These are phyloP conservation scores for Limnomonas spitsbergensis DNA, from an alignment of 139 green algal genomes.

Conservation along the genomic window DNA sequence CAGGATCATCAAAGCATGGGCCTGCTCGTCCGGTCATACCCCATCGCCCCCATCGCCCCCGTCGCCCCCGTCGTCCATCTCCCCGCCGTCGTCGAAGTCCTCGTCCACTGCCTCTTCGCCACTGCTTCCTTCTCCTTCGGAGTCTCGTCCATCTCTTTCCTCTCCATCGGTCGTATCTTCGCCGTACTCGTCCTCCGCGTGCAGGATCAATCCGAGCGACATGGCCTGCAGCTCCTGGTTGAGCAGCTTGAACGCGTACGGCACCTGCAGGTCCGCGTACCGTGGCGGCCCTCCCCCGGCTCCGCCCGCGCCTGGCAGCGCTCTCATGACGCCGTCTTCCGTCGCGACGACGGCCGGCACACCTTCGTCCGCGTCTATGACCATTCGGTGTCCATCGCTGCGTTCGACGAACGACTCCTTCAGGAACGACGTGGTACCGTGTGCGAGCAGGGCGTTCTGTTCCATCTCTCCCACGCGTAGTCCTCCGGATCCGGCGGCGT, in stretches of 20 bases:
- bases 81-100: no score
- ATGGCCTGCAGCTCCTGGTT: slow-evolving; percentile 27
- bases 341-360: background rate
- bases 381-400: slow-evolving; percentile 12
- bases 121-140: no score
- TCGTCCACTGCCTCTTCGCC: no score
- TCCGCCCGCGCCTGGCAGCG: no score
- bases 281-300: background rate
- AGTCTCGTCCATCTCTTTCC: no score
- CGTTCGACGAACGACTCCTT: slow-evolving; percentile 23
- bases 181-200: no score
- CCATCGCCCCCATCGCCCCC: no score
- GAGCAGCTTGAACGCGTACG: slow-evolving; percentile 37
- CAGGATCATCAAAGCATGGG: no score
- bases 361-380: background rate
- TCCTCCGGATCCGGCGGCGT: slow-evolving; percentile 28
- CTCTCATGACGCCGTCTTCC: background rate
- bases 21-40: no score
- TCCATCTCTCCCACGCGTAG: slow-evolving; percentile 74
- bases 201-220: no score
- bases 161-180: no score
- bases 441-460: slow-evolving; percentile 39
- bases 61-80: no score
- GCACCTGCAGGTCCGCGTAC: background rate
- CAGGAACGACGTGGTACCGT: slow-evolving; percentile 14